A percentile compares a stretch with the other conserved stretches of the same genome.
Evolutionary conservation across 1,139 yeast species (phyloP).

Genomic region (Chernovozyma sophiae-reginae): DNA sequence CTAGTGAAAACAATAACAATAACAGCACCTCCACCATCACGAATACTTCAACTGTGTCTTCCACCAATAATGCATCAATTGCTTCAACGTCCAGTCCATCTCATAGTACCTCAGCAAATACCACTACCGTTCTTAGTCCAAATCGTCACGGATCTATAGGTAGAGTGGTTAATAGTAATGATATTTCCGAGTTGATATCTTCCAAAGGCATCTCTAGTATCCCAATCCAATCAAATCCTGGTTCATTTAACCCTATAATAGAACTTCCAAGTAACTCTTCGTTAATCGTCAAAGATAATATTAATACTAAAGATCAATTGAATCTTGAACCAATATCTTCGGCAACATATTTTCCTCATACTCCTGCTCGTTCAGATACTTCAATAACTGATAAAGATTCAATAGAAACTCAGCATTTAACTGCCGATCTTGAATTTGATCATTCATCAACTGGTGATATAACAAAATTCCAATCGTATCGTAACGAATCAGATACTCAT

Average conservation of each 20-base stretch:
- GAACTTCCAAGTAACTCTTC: neutral
- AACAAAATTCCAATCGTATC: conserved; percentile 17
- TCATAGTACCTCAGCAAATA: neutral
- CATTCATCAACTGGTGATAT: conserved; percentile 28
- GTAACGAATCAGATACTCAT: neutral
- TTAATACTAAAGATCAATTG: neutral
- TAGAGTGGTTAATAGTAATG: neutral
- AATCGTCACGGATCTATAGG: too few species aligned
- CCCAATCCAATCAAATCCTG: neutral
- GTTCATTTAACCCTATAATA: neutral
- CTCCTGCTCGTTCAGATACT: conserved; percentile 16
- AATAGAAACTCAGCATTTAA: conserved; percentile 26
- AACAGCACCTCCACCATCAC: neutral
- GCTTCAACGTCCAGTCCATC: neutral
- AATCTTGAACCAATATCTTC: conserved; percentile 26
- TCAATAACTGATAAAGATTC: conserved; percentile 3
- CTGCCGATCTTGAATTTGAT: conserved; percentile 37
- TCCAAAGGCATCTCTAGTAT: neutral
- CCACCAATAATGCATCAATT: too few species aligned
- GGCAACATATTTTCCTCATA: conserved; percentile 33
- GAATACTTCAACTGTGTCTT: neutral
- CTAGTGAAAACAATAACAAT: neutral
- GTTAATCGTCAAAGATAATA: too few species aligned
- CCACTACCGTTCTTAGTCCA: neutral
- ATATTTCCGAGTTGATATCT: neutral